A percentile compares a stretch with the other conserved stretches of the same genome.
Evolutionary conservation across 768 basidiomycete species (phyloP).

Genomic region (Agaricus bisporus): DNA sequence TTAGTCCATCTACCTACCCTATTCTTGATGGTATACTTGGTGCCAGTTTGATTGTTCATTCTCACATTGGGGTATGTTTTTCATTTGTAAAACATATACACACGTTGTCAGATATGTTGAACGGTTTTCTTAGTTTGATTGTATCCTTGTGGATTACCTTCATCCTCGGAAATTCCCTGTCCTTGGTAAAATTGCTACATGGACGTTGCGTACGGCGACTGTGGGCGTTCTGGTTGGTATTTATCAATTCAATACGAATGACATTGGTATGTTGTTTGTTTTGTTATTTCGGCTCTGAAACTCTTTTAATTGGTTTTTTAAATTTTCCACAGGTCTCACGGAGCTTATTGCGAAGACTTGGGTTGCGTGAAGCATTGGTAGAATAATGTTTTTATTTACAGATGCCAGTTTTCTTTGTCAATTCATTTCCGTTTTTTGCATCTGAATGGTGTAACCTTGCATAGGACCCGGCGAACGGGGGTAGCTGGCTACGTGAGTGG

Average conservation of each 20-base stretch:
- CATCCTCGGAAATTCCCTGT: constrained; percentile 92
- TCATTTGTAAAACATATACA: too few species aligned
- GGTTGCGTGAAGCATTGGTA: too few species aligned
- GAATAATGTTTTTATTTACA: too few species aligned
- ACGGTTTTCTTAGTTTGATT: constrained; percentile 53
- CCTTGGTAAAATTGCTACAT: constrained; percentile 61
- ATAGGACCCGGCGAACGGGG: too few species aligned
- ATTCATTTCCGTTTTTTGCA: too few species aligned
- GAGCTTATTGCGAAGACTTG: constrained; percentile 83
- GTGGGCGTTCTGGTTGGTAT: constrained; percentile 82
- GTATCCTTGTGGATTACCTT: constrained; percentile 79
- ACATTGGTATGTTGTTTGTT: constrained; percentile 92
- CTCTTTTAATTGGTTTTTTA: too few species aligned
- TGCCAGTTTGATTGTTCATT: constrained; percentile 85
- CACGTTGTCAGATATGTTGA: background rate
- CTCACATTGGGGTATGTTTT: constrained; percentile 82
- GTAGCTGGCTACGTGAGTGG: too few species aligned
- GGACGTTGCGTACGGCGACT: constrained; percentile 74
- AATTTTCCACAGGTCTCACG: constrained; percentile 66
- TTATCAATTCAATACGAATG: constrained; percentile 98
- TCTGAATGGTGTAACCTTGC: too few species aligned
- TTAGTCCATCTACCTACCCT: constrained; percentile 70
- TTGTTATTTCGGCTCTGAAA: too few species aligned
- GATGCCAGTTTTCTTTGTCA: too few species aligned
- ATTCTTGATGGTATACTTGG: constrained; percentile 87